Percentiles rank a stretch among this genome's conserved stretches.
These are phyloP conservation scores for Lasiodiplodia citricola DNA, from an alignment of 2,329 filamentous ascomycete genomes.

Conservation along the genomic window DNA sequence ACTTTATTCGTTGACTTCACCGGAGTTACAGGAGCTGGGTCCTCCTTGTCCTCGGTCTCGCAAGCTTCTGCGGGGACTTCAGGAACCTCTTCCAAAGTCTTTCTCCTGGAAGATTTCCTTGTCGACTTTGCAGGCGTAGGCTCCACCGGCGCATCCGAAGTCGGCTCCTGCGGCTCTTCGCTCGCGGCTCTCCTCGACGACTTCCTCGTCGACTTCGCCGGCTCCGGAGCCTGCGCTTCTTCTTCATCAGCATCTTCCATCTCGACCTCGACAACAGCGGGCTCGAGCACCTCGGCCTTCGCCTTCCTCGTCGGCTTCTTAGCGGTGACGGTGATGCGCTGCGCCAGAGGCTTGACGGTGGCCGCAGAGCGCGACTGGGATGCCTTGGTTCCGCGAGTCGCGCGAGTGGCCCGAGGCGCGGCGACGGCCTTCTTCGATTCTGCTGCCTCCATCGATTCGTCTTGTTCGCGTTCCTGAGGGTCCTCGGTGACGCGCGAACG, in stretches of 20 bases:
- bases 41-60: background rate
- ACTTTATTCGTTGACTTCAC: background rate
- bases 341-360: slow-evolving; percentile 25
- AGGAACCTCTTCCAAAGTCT: background rate
- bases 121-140: slow-evolving; percentile 10
- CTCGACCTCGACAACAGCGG: slow-evolving; percentile 1
- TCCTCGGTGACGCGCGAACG: background rate
- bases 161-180: background rate
- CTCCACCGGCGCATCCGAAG: background rate
- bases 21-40: background rate
- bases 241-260: slow-evolving; percentile 14
- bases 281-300: background rate
- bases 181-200: slow-evolving; percentile 10
- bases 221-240: background rate
- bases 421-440: background rate
- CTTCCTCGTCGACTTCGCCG: background rate
- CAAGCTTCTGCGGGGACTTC: background rate
- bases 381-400: slow-evolving; percentile 16
- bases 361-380: slow-evolving; percentile 5
- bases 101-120: background rate
- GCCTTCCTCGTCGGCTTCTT: slow-evolving; percentile 10
- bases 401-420: slow-evolving; percentile 19
- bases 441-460: background rate
- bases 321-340: slow-evolving; percentile 17
- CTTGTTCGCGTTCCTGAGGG: background rate